Percentiles rank a stretch among this genome's conserved stretches.
phyloP scores from a whole-genome alignment of 495 filamentous ascomycete genomes.

The Podospora pseudocomata region DNA sequence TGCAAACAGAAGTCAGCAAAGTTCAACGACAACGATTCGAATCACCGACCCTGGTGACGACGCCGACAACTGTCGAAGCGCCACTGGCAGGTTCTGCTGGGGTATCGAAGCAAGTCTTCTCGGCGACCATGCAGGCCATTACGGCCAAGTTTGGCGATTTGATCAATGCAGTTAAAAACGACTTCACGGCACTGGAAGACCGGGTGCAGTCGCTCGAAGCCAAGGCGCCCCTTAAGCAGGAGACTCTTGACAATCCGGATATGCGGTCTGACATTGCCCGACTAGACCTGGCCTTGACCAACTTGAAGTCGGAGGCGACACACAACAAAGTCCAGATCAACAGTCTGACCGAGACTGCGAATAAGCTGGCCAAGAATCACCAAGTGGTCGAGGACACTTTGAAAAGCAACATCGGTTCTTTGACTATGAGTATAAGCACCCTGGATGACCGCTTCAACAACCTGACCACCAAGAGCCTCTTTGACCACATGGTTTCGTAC shows the following conservation, averaged over 20 bases:
- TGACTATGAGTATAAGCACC: slow-evolving; percentile 12
- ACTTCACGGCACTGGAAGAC: background rate
- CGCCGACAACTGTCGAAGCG: background rate
- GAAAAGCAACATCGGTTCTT: slow-evolving; percentile 7
- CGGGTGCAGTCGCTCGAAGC: background rate
- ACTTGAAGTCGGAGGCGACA: background rate
- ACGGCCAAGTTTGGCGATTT: background rate
- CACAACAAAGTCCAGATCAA: background rate
- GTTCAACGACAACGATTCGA: background rate
- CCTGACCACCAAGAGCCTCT: slow-evolving; percentile 27
- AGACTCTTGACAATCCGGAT: background rate
- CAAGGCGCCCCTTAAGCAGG: background rate
- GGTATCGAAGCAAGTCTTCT: background rate
- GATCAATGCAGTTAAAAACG: background rate
- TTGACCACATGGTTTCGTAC: slow-evolving; percentile 26
- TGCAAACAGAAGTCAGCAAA: too few relatives aligned
- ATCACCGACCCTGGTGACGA: background rate
- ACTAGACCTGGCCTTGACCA: background rate
- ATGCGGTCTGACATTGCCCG: background rate
- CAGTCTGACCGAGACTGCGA: background rate
- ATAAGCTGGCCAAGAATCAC: background rate
- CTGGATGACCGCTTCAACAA: slow-evolving; percentile 30
- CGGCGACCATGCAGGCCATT: background rate
- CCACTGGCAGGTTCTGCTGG: too few relatives aligned
- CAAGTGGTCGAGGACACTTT: slow-evolving; percentile 9